Conservation (phyloP, 2,329 filamentous ascomycete species). For the Phaeosphaeriaceae sp. region DNA sequence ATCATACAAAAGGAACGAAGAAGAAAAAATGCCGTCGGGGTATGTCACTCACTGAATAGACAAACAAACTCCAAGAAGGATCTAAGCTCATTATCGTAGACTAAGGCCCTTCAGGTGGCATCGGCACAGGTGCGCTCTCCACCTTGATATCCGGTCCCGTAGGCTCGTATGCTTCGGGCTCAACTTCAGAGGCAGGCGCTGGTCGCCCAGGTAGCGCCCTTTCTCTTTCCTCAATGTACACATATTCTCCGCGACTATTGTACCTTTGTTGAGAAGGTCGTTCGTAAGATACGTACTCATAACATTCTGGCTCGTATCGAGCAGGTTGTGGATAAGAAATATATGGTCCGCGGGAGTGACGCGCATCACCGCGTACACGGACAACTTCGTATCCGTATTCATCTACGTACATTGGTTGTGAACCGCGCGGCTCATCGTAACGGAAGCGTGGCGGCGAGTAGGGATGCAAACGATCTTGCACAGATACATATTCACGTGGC, state of each 20-base stretch:
- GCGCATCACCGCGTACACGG: constrained; percentile 36
- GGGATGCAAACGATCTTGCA: constrained; percentile 40
- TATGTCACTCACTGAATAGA: not conserved
- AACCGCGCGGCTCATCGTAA: constrained; percentile 36
- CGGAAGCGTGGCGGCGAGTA: constrained; percentile 39
- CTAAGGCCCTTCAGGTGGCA: constrained; percentile 17
- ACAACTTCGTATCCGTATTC: constrained; percentile 45
- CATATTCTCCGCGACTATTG: constrained; percentile 33
- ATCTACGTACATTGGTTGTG: constrained; percentile 40
- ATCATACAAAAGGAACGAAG: not conserved
- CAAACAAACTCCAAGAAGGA: constrained; percentile 2
- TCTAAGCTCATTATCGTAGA: not conserved
- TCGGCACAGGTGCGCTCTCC: constrained; percentile 25
- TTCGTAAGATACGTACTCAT: constrained; percentile 41
- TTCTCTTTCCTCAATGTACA: constrained; percentile 44
- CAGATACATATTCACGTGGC: constrained; percentile 41
- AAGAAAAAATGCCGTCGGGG: not conserved
- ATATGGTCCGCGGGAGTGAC: constrained; percentile 26
- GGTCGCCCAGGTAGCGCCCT: constrained; percentile 26
- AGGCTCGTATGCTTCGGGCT: constrained; percentile 34
- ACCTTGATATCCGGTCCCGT: constrained; percentile 34
- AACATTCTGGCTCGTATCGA: constrained; percentile 37
- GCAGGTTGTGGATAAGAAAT: constrained; percentile 23
- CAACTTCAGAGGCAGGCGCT: constrained; percentile 18
- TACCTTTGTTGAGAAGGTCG: constrained; percentile 32